phyloP scores from a whole-genome alignment of 352 stramenopile genomes.

The Phytopythium oedochilum region DNA sequence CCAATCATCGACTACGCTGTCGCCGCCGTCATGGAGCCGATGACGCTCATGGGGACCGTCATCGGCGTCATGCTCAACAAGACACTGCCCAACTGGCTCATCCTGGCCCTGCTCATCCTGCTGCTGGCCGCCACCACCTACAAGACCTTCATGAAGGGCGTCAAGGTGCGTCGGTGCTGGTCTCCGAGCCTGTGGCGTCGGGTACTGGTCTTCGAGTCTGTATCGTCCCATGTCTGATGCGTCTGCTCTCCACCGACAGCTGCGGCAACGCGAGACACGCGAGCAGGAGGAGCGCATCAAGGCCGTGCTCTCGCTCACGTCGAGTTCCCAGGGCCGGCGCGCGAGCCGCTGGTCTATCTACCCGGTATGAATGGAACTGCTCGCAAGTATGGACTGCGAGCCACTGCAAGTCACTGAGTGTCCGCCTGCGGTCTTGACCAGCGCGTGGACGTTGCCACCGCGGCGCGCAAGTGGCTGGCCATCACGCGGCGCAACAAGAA shows the following conservation, averaged over 20 bases:
- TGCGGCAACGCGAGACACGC: slow-evolving; percentile 48
- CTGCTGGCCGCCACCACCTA: slow-evolving; percentile 75
- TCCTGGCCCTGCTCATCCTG: slow-evolving; percentile 69
- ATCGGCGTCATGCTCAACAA: slow-evolving; percentile 85
- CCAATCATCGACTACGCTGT: slow-evolving; percentile 97
- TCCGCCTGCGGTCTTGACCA: slow-evolving; percentile 8
- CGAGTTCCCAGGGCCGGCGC: slow-evolving; percentile 28
- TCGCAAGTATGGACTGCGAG: no score
- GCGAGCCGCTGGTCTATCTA: slow-evolving; percentile 69
- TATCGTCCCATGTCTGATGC: no score
- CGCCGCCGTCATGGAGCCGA: slow-evolving; percentile 97
- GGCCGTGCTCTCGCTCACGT: slow-evolving; percentile 33
- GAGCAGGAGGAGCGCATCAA: slow-evolving; percentile 42
- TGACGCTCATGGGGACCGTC: slow-evolving; percentile 76
- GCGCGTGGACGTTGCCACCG: slow-evolving; percentile 62
- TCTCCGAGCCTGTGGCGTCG: neutral
- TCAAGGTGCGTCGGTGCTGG: slow-evolving; percentile 26
- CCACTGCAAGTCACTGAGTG: neutral
- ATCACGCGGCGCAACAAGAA: slow-evolving; percentile 60
- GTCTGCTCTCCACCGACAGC: no score
- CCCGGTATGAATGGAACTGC: slow-evolving; percentile 30
- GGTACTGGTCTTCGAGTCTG: no score
- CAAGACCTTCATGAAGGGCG: slow-evolving; percentile 67
- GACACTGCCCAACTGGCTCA: slow-evolving; percentile 80
- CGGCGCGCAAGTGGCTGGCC: slow-evolving; percentile 51